Conservation (phyloP, 371 early-diverging fungal species). For the Blakeslea trispora region DNA sequence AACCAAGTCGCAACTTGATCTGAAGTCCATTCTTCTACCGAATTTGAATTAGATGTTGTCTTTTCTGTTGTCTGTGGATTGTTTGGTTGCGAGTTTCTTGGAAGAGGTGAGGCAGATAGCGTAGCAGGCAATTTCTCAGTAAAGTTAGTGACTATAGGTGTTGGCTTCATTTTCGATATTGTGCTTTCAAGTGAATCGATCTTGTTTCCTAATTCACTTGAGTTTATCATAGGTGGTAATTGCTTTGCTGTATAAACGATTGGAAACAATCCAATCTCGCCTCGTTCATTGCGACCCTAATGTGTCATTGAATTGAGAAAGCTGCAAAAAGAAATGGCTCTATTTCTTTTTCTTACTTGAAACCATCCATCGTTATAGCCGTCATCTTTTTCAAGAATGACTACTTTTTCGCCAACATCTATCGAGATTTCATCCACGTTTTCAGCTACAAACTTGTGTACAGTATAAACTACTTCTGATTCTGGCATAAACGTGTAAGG, state of each 20-base stretch:
- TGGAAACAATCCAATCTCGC: slow-evolving; percentile 76
- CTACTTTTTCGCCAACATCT: slow-evolving; percentile 65
- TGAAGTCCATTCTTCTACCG: slow-evolving; percentile 49
- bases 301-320: background rate
- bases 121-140: background rate
- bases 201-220: slow-evolving; percentile 28
- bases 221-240: slow-evolving; percentile 18
- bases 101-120: background rate
- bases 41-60: slow-evolving; percentile 4
- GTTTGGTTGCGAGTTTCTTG: background rate
- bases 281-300: slow-evolving; percentile 69
- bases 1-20: slow-evolving; percentile 52
- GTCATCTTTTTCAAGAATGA: slow-evolving; percentile 75
- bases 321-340: background rate
- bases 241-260: slow-evolving; percentile 54
- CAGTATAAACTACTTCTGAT: slow-evolving; percentile 57
- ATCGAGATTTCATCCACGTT: slow-evolving; percentile 79
- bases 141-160: background rate
- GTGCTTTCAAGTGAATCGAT: slow-evolving; percentile 36
- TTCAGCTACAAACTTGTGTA: slow-evolving; percentile 65
- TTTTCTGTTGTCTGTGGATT: background rate
- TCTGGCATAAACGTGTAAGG: slow-evolving; percentile 17
- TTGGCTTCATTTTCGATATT: slow-evolving; percentile 30
- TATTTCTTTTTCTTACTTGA: slow-evolving; percentile 25
- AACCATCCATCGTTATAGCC: slow-evolving; percentile 83